These are phyloP conservation scores for Holtermanniella nyarrowii DNA, from an alignment of 768 basidiomycete genomes.

Conservation along the genomic window DNA sequence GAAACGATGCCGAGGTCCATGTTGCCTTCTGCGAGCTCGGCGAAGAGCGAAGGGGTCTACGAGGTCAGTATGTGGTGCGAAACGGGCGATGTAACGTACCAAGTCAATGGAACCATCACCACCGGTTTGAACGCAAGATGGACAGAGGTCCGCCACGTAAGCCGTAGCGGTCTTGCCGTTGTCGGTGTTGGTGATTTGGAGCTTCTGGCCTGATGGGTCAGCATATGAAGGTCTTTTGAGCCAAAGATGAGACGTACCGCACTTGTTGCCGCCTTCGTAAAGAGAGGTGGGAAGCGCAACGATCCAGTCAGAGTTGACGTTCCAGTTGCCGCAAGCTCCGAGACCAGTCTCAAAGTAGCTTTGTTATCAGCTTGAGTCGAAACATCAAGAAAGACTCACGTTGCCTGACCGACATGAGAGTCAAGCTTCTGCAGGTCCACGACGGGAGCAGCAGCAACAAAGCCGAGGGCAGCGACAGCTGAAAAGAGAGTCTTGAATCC, in stretches of 20 bases:
- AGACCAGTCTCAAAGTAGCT: slow-evolving; percentile 61
- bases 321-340: slow-evolving; percentile 64
- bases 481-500: slow-evolving; percentile 9
- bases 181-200: slow-evolving; percentile 55
- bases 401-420: slow-evolving; percentile 14
- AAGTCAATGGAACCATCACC: slow-evolving; percentile 51
- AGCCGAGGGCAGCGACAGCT: slow-evolving; percentile 14
- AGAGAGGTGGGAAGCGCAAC: slow-evolving; percentile 27
- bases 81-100: not conserved
- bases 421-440: slow-evolving; percentile 6
- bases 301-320: slow-evolving; percentile 48
- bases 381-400: not conserved
- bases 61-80: not conserved
- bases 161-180: slow-evolving; percentile 56
- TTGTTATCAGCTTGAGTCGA: slow-evolving; percentile 41
- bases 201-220: slow-evolving; percentile 28
- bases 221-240: not conserved
- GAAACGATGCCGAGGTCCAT: slow-evolving; percentile 5
- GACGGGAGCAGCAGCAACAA: slow-evolving; percentile 3
- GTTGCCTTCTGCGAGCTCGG: slow-evolving; percentile 1
- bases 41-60: not conserved
- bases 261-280: not conserved
- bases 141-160: slow-evolving; percentile 68
- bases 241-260: not conserved
- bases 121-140: slow-evolving; percentile 52